These are phyloP conservation scores for Exutisphaerella laricina DNA, from an alignment of 2,329 filamentous ascomycete genomes.

Conservation along the genomic window DNA sequence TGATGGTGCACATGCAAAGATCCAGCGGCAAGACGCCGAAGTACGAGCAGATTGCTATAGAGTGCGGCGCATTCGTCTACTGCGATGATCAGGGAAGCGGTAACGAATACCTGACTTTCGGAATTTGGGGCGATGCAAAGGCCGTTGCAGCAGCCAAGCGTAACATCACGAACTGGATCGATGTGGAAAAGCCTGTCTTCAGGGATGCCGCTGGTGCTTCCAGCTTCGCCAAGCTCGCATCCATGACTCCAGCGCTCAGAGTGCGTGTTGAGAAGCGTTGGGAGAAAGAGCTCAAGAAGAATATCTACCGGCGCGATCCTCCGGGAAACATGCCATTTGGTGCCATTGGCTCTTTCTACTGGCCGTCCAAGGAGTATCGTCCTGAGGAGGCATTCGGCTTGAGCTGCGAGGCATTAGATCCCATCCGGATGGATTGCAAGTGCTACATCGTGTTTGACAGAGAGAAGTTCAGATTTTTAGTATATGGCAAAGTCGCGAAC, in stretches of 20 bases:
- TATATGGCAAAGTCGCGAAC: conserved; percentile 27
- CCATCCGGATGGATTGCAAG: conserved; percentile 37
- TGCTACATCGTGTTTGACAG: conserved; percentile 40
- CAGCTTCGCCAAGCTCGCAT: conserved; percentile 21
- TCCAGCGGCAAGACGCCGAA: background rate
- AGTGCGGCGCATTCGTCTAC: conserved; percentile 22
- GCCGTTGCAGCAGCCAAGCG: conserved; percentile 17
- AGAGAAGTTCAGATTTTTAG: conserved; percentile 26
- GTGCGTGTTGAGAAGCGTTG: conserved; percentile 22
- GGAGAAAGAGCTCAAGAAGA: conserved; percentile 21
- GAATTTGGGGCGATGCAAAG: conserved; percentile 26
- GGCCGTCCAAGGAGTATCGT: conserved; percentile 41
- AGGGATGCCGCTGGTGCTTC: background rate
- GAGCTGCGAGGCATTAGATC: conserved; percentile 42
- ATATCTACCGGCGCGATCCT: conserved; percentile 26
- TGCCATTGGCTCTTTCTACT: conserved; percentile 38
- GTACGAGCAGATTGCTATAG: conserved; percentile 17
- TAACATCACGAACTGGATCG: conserved; percentile 21
- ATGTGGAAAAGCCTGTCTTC: conserved; percentile 2
- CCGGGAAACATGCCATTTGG: conserved; percentile 20
- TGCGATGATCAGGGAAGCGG: conserved; percentile 9
- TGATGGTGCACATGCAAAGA: conserved; percentile 12
- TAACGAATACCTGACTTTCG: conserved; percentile 13
- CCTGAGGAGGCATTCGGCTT: conserved; percentile 38
- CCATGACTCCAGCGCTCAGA: conserved; percentile 20